Evolutionary conservation across 2,329 filamentous ascomycete genomes (phyloP), one percentile per base, ranked within the genome.

Genomic region (Aspergillus aculeatinus): DNA sequence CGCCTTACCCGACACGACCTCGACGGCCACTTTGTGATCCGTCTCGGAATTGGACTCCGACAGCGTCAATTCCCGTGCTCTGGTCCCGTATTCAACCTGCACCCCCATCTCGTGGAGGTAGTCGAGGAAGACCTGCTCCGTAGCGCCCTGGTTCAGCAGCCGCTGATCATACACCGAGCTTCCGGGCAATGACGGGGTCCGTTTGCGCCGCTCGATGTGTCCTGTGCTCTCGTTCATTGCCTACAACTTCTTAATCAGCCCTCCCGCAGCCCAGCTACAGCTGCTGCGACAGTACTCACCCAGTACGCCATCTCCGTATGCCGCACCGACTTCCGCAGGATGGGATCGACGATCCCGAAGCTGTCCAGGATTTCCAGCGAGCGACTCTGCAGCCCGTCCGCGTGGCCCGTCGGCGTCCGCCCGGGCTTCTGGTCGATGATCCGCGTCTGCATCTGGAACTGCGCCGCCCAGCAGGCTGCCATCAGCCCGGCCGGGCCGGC

Each of bases 281-380:
- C 0, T 9, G 6, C 4, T 19, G 10, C 19, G 6, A 29, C 5
- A 51, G 7, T 29, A 57, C 59, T 16, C 47, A 64, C 63, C 65
- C 65, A 65, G 21, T 61, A 61, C 39, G 56, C 60, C 51, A 60
- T 54, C 27, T 64, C 65, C 23, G 56, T 23, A 29, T 59, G 59
- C 4, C 14, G 27, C 11, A 52, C 52, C 5, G 54, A 58, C 35
- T 54, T 51, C 9, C 39, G 33, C 10, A 59, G 4, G 12, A 65
- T 52, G 3, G 51, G 16, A 50, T 67, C 57, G 2, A 50, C 85
- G 59, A 91, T 83, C 0, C 86, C 88, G 64, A 91, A 88, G 58
- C 84, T 87, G 65, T 91, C 86, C 55, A 91, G 84, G n/a, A 91
- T 89, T 72, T 91, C 87, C 2, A 90, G 77, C 0, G 86, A 89